A percentile compares a stretch with the other conserved stretches of the same genome.
These are phyloP conservation scores for Acacia concinna DNA, from an alignment of 331 rosid species.

Conservation along the genomic window DNA sequence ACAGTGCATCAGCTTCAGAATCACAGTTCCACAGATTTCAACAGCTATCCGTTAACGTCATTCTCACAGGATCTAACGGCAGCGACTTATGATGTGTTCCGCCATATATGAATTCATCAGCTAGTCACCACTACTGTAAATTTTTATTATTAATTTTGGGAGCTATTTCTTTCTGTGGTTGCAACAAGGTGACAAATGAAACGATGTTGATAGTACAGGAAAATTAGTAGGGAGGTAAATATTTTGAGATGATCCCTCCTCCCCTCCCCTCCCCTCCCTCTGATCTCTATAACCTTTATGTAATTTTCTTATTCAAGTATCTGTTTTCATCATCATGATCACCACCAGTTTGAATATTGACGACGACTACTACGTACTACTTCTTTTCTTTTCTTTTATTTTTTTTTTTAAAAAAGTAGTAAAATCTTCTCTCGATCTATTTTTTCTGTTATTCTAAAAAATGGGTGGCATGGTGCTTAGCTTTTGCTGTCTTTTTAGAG, in stretches of 20 bases:
- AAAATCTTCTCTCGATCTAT: not conserved
- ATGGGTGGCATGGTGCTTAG: constrained; percentile 15
- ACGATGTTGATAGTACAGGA: constrained; percentile 66
- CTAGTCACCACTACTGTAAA: constrained; percentile 44
- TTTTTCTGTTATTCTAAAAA: not conserved
- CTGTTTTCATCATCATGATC: constrained; percentile 45
- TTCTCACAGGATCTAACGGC: constrained; percentile 70
- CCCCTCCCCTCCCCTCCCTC: not conserved
- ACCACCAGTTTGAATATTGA: constrained; percentile 47
- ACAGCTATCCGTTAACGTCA: constrained; percentile 66
- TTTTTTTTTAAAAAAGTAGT: not conserved
- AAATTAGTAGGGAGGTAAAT: constrained; percentile 39
- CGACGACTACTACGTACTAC: constrained; percentile 1
- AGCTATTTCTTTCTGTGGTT: constrained; percentile 20
- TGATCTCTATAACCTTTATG: not conserved
- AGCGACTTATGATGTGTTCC: constrained; percentile 71
- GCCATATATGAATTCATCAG: constrained; percentile 50
- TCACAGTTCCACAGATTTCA: constrained; percentile 65
- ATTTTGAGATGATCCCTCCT: constrained; percentile 41
- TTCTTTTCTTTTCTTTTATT: not conserved
- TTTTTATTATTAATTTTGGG: not conserved
- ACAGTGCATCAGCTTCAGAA: constrained; percentile 32
- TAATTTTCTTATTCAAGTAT: constrained; percentile 37
- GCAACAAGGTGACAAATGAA: constrained; percentile 20
- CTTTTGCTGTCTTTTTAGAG: constrained; percentile 23